Conservation (phyloP, 768 basidiomycete species). For the Boletus rex-veris region DNA sequence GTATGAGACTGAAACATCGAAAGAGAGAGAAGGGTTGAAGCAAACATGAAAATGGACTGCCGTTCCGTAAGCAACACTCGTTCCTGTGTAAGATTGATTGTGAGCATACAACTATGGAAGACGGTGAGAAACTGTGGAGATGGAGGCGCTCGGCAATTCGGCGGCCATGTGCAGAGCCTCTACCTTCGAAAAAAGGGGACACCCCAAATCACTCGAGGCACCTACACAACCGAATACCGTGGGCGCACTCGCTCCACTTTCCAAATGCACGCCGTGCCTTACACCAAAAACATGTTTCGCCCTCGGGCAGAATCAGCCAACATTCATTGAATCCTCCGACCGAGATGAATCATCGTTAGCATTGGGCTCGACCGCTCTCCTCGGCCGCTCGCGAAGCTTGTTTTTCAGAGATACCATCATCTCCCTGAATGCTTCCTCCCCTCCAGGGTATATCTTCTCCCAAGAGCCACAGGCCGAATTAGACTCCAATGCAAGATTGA, state of each 20-base stretch:
- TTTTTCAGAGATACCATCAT: conserved; percentile 33
- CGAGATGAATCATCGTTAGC: conserved; percentile 15
- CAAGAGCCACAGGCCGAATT: conserved; percentile 31
- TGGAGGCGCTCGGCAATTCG: conserved; percentile 32
- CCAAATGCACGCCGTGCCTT: conserved; percentile 5
- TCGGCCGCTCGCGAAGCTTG: conserved; percentile 26
- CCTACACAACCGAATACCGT: conserved; percentile 20
- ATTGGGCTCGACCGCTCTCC: conserved; percentile 15
- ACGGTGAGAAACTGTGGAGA: conserved; percentile 37
- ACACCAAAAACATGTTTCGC: conserved; percentile 26
- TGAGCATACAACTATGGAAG: conserved; percentile 25
- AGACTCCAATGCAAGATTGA: conserved; percentile 75
- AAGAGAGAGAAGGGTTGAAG: conserved; percentile 17
- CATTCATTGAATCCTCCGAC: conserved; percentile 31
- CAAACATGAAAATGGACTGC: conserved; percentile 18
- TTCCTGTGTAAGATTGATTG: conserved; percentile 33
- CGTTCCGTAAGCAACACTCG: conserved; percentile 32
- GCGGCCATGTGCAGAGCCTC: conserved; percentile 16
- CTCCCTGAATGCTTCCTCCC: conserved; percentile 31
- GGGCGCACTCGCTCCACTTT: conserved; percentile 25
- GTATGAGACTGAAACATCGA: conserved; percentile 14
- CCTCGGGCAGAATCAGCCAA: conserved; percentile 23
- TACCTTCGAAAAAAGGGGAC: conserved; percentile 10
- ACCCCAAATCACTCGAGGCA: conserved; percentile 28
- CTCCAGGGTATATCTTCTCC: conserved; percentile 34